Conservation (phyloP, 257 asterid species). For the Penstemon newberryi region DNA sequence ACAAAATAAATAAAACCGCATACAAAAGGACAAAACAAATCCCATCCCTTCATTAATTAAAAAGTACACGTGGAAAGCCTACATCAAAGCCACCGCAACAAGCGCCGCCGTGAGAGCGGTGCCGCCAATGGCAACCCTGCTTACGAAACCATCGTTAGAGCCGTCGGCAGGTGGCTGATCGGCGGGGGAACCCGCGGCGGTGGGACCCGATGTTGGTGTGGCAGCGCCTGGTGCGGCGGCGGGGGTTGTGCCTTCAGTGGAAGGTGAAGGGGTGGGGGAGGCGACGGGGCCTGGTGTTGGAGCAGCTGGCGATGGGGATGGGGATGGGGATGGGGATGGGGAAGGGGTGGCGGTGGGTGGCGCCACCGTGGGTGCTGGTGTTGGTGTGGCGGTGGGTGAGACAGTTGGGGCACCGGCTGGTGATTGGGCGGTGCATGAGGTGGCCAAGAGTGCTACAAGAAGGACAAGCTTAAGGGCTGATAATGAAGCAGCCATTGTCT, state of each 20-base stretch:
- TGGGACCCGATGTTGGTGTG: slow-evolving; percentile 24
- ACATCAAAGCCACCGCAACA: slow-evolving; percentile 61
- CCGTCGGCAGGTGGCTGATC: slow-evolving; percentile 45
- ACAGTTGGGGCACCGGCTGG: slow-evolving; percentile 56
- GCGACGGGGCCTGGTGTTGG: slow-evolving; percentile 33
- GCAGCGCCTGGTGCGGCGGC: slow-evolving; percentile 10
- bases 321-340: slow-evolving; percentile 1
- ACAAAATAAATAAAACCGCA: slow-evolving; percentile 9
- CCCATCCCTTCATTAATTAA: slow-evolving; percentile 31
- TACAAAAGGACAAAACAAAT: slow-evolving; percentile 32
- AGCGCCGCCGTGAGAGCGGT: slow-evolving; percentile 55
- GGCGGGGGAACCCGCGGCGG: slow-evolving; percentile 37
- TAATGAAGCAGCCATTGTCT: slow-evolving; percentile 43
- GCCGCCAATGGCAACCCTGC: slow-evolving; percentile 59
- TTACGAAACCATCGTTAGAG: slow-evolving; percentile 37
- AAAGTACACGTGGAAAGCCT: slow-evolving; percentile 37
- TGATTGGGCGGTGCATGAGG: slow-evolving; percentile 64
- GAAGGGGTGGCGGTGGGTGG: slow-evolving; percentile 42
- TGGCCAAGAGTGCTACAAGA: slow-evolving; percentile 46
- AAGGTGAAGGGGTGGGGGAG: slow-evolving; percentile 28
- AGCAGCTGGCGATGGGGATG: slow-evolving; percentile 25
- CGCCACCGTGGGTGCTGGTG: slow-evolving; percentile 38
- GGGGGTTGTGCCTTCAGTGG: not conserved
- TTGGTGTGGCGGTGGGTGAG: slow-evolving; percentile 58
- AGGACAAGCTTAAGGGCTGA: slow-evolving; percentile 40